These are phyloP conservation scores for Mortierella sp. DNA, from an alignment of 371 early-diverging fungal genomes.

Conservation along the genomic window DNA sequence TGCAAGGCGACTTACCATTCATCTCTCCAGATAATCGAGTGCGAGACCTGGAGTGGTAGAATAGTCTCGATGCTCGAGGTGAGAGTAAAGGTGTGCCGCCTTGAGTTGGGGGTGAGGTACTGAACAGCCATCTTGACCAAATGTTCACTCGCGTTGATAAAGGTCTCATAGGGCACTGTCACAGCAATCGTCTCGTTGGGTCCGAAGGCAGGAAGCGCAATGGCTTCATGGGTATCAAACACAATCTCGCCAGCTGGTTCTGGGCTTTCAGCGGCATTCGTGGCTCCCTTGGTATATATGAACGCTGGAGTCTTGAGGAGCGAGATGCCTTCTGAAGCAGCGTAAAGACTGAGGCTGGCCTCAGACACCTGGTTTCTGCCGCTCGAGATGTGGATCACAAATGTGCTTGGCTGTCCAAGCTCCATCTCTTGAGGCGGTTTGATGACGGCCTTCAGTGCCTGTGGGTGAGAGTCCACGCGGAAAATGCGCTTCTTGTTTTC, in stretches of 20 bases:
- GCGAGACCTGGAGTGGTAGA: slow-evolving; percentile 68
- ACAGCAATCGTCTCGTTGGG: slow-evolving; percentile 67
- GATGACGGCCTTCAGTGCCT: slow-evolving; percentile 54
- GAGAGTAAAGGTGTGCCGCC: slow-evolving; percentile 62
- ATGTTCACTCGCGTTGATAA: slow-evolving; percentile 67
- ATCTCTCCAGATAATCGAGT: slow-evolving; percentile 71
- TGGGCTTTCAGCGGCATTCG: slow-evolving; percentile 15
- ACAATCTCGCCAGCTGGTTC: slow-evolving; percentile 53
- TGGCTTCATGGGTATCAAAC: slow-evolving; percentile 65
- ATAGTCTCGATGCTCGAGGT: slow-evolving; percentile 68
- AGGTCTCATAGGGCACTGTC: slow-evolving; percentile 67
- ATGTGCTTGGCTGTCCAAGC: slow-evolving; percentile 52
- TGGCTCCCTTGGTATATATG: slow-evolving; percentile 29
- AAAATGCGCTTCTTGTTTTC: slow-evolving; percentile 71
- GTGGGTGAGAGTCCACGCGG: slow-evolving; percentile 67
- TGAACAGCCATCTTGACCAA: slow-evolving; percentile 59
- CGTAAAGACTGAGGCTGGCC: slow-evolving; percentile 42
- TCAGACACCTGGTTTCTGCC: slow-evolving; percentile 53
- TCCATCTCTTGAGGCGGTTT: slow-evolving; percentile 49
- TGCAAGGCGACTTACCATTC: slow-evolving; percentile 59
- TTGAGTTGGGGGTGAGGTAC: slow-evolving; percentile 61
- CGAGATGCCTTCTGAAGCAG: slow-evolving; percentile 54
- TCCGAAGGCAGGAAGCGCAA: slow-evolving; percentile 66
- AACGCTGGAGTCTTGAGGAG: slow-evolving; percentile 28
- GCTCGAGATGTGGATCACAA: slow-evolving; percentile 55